Conservation (phyloP, 116 monocot genomes). For the Papilionanthe hybrid region DNA sequence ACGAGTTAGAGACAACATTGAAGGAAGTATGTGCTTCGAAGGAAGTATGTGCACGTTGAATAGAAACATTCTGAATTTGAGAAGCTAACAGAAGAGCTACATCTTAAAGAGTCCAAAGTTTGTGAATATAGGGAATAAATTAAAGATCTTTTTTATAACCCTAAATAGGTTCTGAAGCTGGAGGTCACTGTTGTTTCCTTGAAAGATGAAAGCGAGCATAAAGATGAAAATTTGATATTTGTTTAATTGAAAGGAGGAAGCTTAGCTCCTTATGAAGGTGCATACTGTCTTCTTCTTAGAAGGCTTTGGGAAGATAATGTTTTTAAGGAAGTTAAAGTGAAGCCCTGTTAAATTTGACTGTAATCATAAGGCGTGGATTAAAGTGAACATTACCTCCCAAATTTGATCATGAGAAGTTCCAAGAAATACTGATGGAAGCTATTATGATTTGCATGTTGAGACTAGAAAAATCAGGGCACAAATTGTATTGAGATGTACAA, state of each 20-base stretch:
- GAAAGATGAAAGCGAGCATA: constrained; percentile 48
- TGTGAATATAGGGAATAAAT: constrained; percentile 46
- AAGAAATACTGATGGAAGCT: not conserved
- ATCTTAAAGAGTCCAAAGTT: constrained; percentile 39
- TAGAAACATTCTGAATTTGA: constrained; percentile 72
- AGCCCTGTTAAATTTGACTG: no score
- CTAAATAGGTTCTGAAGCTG: constrained; percentile 45
- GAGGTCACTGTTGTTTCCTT: constrained; percentile 45
- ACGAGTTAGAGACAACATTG: constrained; percentile 31
- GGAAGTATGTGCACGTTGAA: no score
- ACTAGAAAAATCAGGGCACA: not conserved
- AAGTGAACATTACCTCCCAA: no score
- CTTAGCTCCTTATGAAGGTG: no score
- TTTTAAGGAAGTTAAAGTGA: no score
- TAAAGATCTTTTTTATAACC: constrained; percentile 31
- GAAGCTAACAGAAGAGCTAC: constrained; percentile 48
- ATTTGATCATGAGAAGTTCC: not conserved
- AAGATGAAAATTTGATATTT: no score
- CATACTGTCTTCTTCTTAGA: no score
- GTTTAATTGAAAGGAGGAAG: no score
- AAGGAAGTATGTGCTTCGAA: constrained; percentile 36
- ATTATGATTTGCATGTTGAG: constrained; percentile 1
- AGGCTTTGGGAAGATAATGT: no score
- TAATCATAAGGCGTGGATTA: no score
- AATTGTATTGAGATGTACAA: not conserved